A percentile compares a stretch with the other conserved stretches of the same genome.
Evolutionary conservation across 2,329 filamentous ascomycete species (phyloP).

Genomic region (Cordyceps cateniannulata): DNA sequence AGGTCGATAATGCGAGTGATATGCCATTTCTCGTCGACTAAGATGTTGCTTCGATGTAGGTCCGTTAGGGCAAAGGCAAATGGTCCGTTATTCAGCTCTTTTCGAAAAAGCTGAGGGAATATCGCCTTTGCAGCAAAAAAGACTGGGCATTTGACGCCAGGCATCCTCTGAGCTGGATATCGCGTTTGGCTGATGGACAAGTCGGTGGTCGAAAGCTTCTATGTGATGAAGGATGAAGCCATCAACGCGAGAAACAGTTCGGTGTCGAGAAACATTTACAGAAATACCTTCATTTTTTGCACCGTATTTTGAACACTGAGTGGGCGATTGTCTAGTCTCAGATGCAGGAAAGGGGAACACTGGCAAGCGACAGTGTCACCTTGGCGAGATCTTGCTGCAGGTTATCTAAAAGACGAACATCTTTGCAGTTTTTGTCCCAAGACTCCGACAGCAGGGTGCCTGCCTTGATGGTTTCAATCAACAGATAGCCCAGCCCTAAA

Average conservation of each 20-base stretch:
- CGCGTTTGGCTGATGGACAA: constrained; percentile 17
- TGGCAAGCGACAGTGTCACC: constrained; percentile 24
- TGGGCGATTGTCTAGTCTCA: constrained; percentile 23
- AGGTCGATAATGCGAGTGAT: constrained; percentile 26
- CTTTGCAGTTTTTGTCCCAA: constrained; percentile 16
- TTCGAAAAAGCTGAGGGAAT: constrained; percentile 18
- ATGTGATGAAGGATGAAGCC: constrained; percentile 16
- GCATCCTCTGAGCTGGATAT: constrained; percentile 14
- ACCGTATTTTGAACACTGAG: constrained; percentile 13
- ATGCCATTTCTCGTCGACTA: constrained; percentile 29
- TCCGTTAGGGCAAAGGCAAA: constrained; percentile 25
- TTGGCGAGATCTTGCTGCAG: constrained; percentile 25
- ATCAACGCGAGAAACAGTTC: constrained; percentile 14
- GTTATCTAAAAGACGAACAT: constrained; percentile 16
- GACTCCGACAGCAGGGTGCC: constrained; percentile 18
- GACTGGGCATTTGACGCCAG: constrained; percentile 15
- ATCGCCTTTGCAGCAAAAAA: constrained; percentile 13
- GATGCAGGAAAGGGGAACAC: constrained; percentile 22
- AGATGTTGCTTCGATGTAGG: constrained; percentile 28
- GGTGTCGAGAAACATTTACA: neutral
- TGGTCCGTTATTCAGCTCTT: constrained; percentile 20
- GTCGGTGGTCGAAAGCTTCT: constrained; percentile 15
- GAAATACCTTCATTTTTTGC: constrained; percentile 16
- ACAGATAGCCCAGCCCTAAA: constrained; percentile 18
- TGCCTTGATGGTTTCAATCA: constrained; percentile 17